Conservation (phyloP, 106 monocot species). For the Amphibolis antarctica region DNA sequence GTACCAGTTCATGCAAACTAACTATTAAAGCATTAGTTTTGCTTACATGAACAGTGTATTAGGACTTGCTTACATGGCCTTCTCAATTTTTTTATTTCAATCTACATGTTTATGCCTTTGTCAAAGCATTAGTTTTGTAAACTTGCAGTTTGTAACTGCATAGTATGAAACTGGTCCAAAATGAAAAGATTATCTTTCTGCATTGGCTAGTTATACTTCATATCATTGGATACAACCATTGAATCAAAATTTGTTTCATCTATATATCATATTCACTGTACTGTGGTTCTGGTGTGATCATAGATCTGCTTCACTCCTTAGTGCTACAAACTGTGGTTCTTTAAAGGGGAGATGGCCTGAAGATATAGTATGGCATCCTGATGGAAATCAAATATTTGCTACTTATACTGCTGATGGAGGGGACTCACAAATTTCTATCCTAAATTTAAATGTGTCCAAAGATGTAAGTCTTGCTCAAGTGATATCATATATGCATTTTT, state of each 20-base stretch:
- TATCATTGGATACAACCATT: background rate
- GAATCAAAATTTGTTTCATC: background rate
- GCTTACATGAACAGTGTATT: too few species aligned
- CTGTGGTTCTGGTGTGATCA: background rate
- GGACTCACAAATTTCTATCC: conserved; percentile 53
- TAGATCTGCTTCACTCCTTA: conserved; percentile 43
- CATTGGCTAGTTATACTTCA: too few species aligned
- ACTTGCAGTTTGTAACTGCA: too few species aligned
- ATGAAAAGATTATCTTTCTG: too few species aligned
- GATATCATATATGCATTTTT: background rate
- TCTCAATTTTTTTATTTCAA: too few species aligned
- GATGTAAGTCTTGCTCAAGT: conserved; percentile 29
- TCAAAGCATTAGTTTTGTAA: too few species aligned
- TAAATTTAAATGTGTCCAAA: conserved; percentile 37
- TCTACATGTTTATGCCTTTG: too few species aligned
- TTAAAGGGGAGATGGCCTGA: conserved; percentile 84
- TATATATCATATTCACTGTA: background rate
- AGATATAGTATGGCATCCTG: conserved; percentile 82
- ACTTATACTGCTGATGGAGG: conserved; percentile 61
- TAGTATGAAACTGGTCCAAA: too few species aligned
- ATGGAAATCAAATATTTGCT: conserved; percentile 56
- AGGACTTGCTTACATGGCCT: too few species aligned
- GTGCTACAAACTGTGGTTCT: conserved; percentile 51
- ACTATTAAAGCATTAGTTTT: background rate
- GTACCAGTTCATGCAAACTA: background rate